phyloP scores from a whole-genome alignment of 371 early-diverging fungal species.

The Saksenaea oblongispora region DNA sequence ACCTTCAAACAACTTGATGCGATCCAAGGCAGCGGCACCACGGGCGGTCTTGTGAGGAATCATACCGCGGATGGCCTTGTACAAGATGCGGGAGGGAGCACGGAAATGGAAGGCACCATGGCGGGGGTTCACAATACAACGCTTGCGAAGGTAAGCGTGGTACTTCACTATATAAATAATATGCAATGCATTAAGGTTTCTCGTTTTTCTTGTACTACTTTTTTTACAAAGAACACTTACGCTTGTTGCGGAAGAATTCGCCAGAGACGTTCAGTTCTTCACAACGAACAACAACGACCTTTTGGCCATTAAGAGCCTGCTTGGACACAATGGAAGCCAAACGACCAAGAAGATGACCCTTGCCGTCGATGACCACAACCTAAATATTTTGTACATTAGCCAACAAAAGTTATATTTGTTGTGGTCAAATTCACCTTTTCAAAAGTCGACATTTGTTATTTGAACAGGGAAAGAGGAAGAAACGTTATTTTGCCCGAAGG shows the following conservation, averaged over 20 bases:
- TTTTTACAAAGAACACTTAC: conserved; percentile 56
- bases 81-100: conserved; percentile 98
- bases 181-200: background rate
- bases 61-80: conserved; percentile 98
- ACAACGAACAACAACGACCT: conserved; percentile 95
- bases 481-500: conserved; percentile 4
- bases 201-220: background rate
- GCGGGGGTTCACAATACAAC: conserved; percentile 98
- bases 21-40: conserved; percentile 95
- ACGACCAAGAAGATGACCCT: conserved; percentile 99
- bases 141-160: conserved; percentile 97
- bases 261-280: conserved; percentile 98
- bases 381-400: conserved; percentile 28
- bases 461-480: conserved; percentile 16
- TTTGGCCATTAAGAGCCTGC: conserved; percentile 96
- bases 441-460: conserved; percentile 32
- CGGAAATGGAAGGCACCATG: conserved; percentile 98
- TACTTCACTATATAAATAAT: conserved; percentile 76
- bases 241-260: conserved; percentile 98
- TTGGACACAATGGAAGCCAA: conserved; percentile 98
- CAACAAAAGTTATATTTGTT: background rate
- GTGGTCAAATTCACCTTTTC: conserved; percentile 28
- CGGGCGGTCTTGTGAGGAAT: conserved; percentile 98
- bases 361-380: conserved; percentile 99
- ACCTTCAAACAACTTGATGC: conserved; percentile 98